Evolutionary conservation across 192 early-diverging fungal species (phyloP).

Genomic region (Dissophora globulifera): DNA sequence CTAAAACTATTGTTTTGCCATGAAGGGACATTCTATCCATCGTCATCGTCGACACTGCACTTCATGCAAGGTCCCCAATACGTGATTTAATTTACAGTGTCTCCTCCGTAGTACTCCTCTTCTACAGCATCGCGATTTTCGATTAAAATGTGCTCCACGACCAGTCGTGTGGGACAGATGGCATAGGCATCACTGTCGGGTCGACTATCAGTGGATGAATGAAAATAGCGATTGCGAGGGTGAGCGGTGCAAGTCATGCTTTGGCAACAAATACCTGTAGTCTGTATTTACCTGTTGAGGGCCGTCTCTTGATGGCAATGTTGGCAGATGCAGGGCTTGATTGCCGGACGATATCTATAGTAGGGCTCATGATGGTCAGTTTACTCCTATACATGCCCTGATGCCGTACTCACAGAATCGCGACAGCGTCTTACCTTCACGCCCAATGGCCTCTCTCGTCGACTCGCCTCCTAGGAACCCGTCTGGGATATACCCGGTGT

Average conservation of each 20-base stretch:
- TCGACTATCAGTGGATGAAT: conserved; percentile 13
- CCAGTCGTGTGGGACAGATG: conserved; percentile 47
- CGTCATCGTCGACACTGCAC: too few species aligned
- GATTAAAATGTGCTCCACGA: conserved; percentile 48
- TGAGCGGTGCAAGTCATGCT: too few species aligned
- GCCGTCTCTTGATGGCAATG: conserved; percentile 39
- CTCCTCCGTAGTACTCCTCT: too few species aligned
- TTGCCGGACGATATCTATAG: conserved; percentile 31
- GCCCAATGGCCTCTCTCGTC: conserved; percentile 24
- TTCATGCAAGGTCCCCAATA: too few species aligned
- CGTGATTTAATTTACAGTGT: too few species aligned
- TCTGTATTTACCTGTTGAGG: conserved; percentile 30
- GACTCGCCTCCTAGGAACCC: conserved; percentile 26
- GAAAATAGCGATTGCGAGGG: too few species aligned
- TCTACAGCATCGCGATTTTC: background rate
- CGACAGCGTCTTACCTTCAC: conserved; percentile 12
- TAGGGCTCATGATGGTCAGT: too few species aligned
- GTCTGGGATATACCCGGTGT: conserved; percentile 37
- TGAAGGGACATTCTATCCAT: background rate
- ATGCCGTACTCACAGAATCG: background rate
- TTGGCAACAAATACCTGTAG: too few species aligned
- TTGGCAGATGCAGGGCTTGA: conserved; percentile 12
- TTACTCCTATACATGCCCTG: background rate
- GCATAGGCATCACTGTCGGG: conserved; percentile 36
- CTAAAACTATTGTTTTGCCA: too few species aligned